A percentile compares a stretch with the other conserved stretches of the same genome.
These are phyloP conservation scores for Hamamelis virginiana DNA, from an alignment of 164 flowering plant genomes.

Conservation along the genomic window DNA sequence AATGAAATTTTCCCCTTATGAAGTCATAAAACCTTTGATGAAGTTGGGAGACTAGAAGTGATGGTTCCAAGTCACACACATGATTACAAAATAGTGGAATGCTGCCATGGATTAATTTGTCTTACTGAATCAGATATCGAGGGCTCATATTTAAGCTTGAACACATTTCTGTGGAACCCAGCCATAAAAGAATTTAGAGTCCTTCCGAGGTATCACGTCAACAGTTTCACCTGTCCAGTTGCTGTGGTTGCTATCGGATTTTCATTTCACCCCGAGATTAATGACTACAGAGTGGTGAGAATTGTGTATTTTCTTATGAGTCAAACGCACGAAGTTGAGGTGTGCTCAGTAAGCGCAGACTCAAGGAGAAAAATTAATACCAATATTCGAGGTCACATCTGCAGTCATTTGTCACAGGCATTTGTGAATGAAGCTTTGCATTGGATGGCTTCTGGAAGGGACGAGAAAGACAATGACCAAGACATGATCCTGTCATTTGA, in stretches of 20 bases:
- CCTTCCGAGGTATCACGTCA: too few species aligned
- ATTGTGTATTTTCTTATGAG: background rate
- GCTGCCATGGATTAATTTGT: background rate
- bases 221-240: too few species aligned
- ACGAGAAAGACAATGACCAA: background rate
- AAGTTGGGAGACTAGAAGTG: background rate
- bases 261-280: background rate
- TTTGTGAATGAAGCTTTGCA: background rate
- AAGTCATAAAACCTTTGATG: background rate
- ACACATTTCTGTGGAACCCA: too few species aligned
- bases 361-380: background rate
- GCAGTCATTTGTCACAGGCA: background rate
- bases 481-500: background rate
- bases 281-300: background rate
- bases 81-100: background rate
- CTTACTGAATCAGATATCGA: background rate
- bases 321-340: background rate
- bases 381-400: background rate
- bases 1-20: background rate
- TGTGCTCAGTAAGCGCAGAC: background rate
- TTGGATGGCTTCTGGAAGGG: background rate
- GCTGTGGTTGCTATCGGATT: background rate
- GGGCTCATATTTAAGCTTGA: too few species aligned
- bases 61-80: background rate
- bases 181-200: too few species aligned